These are phyloP conservation scores for Candida maesae DNA, from an alignment of 805 yeast genomes.

Conservation along the genomic window DNA sequence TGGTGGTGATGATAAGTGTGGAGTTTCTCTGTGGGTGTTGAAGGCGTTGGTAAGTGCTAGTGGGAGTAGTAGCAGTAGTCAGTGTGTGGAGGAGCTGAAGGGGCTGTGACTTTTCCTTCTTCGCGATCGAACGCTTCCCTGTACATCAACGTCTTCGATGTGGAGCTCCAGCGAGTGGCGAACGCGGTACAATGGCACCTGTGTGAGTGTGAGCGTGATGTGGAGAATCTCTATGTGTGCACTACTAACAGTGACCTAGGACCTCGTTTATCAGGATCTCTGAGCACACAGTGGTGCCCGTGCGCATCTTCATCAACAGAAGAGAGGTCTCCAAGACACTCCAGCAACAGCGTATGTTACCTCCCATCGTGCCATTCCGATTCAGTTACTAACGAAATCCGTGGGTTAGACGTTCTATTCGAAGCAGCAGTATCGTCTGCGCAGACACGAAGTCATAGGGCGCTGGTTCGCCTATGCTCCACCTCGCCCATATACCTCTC, in stretches of 20 bases:
- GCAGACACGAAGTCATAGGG: constrained; percentile 17
- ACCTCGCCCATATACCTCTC: constrained; percentile 18
- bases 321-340: constrained; percentile 13
- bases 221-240: too few relatives aligned
- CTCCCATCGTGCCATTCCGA: background rate
- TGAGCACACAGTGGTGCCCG: constrained; percentile 7
- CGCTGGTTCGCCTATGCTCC: constrained; percentile 15
- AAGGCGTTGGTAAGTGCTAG: too few relatives aligned
- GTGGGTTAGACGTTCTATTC: constrained; percentile 12
- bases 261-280: constrained; percentile 17
- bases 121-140: too few relatives aligned
- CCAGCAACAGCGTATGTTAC: constrained; percentile 6
- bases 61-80: too few relatives aligned
- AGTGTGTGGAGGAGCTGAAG: too few relatives aligned
- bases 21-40: too few relatives aligned
- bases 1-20: too few relatives aligned
- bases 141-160: too few relatives aligned
- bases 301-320: constrained; percentile 20
- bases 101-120: too few relatives aligned
- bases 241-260: constrained; percentile 3
- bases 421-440: constrained; percentile 22
- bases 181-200: too few relatives aligned
- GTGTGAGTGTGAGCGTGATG: too few relatives aligned
- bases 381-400: constrained; percentile 2
- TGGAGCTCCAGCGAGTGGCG: too few relatives aligned